Conservation (phyloP, 495 filamentous ascomycete species). For the Filosporella fistucella region DNA sequence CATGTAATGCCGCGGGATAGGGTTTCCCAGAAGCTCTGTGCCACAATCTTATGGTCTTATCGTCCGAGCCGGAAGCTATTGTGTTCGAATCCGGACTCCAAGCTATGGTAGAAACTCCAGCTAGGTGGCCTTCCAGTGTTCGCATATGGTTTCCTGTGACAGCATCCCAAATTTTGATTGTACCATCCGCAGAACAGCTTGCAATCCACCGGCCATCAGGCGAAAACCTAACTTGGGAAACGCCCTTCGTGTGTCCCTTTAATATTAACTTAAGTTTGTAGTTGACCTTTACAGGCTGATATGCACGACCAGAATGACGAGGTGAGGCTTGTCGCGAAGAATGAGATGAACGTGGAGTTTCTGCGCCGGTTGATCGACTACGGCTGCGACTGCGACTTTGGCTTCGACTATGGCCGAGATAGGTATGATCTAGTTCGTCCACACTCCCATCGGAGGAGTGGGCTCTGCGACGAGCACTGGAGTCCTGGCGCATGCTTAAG, state of each 20-base stretch:
- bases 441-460: slow-evolving; percentile 24
- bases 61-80: slow-evolving; percentile 88
- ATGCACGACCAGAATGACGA: slow-evolving; percentile 20
- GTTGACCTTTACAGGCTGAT: slow-evolving; percentile 33
- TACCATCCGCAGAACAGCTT: slow-evolving; percentile 82
- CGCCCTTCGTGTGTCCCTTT: slow-evolving; percentile 67
- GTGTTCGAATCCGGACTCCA: slow-evolving; percentile 86
- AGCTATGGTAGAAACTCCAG: slow-evolving; percentile 82
- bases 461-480: slow-evolving; percentile 26
- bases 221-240: slow-evolving; percentile 86
- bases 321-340: slow-evolving; percentile 16
- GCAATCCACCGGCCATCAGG: slow-evolving; percentile 88
- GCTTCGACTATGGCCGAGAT: slow-evolving; percentile 18
- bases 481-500: slow-evolving; percentile 14
- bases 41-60: slow-evolving; percentile 95
- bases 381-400: slow-evolving; percentile 13
- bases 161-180: slow-evolving; percentile 87
- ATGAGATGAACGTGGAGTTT: slow-evolving; percentile 28
- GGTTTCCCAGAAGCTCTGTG: slow-evolving; percentile 67
- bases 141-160: slow-evolving; percentile 71
- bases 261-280: slow-evolving; percentile 63
- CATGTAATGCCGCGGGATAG: slow-evolving; percentile 54
- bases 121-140: slow-evolving; percentile 89
- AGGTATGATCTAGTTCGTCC: slow-evolving; percentile 22
- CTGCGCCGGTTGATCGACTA: slow-evolving; percentile 10